A percentile compares a stretch with the other conserved stretches of the same genome.
Evolutionary conservation across 495 filamentous ascomycete species (phyloP).

Genomic region (Polyplosphaeria fusca): DNA sequence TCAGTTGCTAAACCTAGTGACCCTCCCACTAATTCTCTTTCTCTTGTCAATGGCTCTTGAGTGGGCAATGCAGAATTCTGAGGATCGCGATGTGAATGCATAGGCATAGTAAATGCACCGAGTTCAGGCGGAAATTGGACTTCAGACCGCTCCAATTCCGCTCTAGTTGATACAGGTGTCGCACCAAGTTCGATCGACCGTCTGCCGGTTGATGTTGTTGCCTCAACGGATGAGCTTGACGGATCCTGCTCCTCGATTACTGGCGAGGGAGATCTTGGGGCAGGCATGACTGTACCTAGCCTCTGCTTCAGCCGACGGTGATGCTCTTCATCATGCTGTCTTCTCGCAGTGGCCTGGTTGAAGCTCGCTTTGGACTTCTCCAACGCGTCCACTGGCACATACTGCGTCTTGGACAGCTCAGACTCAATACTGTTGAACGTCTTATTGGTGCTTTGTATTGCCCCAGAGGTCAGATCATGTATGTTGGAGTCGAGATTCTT

Average conservation of each 20-base stretch:
- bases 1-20: neutral
- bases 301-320: neutral
- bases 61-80: neutral
- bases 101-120: neutral
- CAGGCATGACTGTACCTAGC: neutral
- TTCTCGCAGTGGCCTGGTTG: neutral
- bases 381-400: neutral
- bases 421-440: neutral
- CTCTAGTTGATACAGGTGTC: neutral
- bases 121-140: neutral
- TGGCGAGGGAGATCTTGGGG: neutral
- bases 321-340: neutral
- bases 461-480: neutral
- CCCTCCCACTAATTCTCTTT: neutral
- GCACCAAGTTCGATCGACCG: neutral
- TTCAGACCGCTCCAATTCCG: neutral
- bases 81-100: neutral
- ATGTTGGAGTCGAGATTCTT: neutral
- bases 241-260: neutral
- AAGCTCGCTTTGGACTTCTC: neutral
- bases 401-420: neutral
- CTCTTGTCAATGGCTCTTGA: neutral
- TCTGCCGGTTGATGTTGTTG: neutral
- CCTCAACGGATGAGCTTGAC: neutral
- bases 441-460: neutral